Evolutionary conservation across 2,329 filamentous ascomycete species (phyloP).

Genomic region (Colletotrichum coccodes): DNA sequence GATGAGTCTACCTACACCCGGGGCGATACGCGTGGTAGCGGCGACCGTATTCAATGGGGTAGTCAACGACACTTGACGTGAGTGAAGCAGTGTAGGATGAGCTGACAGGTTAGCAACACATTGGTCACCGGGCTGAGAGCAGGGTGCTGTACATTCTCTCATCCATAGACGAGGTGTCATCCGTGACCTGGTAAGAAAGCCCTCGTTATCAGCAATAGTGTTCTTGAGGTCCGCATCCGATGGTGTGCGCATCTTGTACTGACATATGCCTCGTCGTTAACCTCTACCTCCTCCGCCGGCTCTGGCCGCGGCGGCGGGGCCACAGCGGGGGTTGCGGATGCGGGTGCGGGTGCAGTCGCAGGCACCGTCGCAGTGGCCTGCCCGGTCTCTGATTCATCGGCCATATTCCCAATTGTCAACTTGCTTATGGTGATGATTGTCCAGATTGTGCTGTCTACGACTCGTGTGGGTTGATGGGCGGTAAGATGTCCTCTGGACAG

Average conservation of each 20-base stretch:
- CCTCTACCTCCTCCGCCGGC: neutral
- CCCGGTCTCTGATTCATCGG: neutral
- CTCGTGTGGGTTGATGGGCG: neutral
- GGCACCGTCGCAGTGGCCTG: neutral
- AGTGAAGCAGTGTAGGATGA: slow-evolving; percentile 4
- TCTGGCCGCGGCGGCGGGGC: neutral
- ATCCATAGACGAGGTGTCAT: neutral
- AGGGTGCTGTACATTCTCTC: neutral
- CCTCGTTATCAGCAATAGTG: neutral
- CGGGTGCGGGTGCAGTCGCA: neutral
- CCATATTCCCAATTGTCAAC: neutral
- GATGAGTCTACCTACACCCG: neutral
- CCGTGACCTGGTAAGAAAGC: neutral
- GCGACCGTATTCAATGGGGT: slow-evolving; percentile 13
- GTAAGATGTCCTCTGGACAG: neutral
- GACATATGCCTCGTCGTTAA: neutral
- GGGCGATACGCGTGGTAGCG: slow-evolving; percentile 20
- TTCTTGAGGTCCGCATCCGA: neutral
- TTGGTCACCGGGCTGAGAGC: neutral
- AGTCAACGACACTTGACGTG: slow-evolving; percentile 5
- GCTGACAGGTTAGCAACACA: neutral
- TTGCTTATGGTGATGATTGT: neutral
- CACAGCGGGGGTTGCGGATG: neutral
- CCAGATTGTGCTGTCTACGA: neutral
- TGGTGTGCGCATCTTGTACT: neutral